Evolutionary conservation across 345 rosid genomes (phyloP).

Genomic region (Toxicodendron radicans): DNA sequence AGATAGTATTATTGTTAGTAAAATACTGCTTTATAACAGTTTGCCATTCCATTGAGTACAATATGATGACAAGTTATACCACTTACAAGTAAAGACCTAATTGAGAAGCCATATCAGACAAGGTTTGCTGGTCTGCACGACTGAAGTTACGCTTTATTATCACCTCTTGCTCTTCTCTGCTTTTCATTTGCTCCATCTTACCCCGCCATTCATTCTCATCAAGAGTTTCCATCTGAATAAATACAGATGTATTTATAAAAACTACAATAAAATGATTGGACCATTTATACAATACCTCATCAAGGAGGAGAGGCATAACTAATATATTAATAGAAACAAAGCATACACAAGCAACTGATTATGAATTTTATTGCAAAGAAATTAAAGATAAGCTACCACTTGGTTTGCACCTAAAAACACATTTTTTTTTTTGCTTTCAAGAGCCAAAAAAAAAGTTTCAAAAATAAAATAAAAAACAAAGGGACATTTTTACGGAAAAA

Average conservation of each 20-base stretch:
- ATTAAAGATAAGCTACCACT: background rate
- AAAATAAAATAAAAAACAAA: background rate
- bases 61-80: background rate
- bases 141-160: slow-evolving; percentile 67
- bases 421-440: no score
- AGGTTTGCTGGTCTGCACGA: slow-evolving; percentile 64
- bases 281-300: background rate
- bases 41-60: background rate
- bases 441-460: background rate
- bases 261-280: background rate
- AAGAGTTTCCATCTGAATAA: slow-evolving; percentile 69
- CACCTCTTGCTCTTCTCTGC: slow-evolving; percentile 72
- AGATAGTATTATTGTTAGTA: no score
- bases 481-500: no score
- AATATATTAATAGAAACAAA: no score
- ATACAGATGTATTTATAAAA: background rate
- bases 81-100: slow-evolving; percentile 89
- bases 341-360: no score
- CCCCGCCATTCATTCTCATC: slow-evolving; percentile 88
- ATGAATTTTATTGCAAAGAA: background rate
- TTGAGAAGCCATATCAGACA: slow-evolving; percentile 72
- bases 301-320: background rate
- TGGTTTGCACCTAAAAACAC: background rate
- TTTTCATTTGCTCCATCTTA: slow-evolving; percentile 72
- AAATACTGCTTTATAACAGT: slow-evolving; percentile 4